Conservation (phyloP, 768 basidiomycete genomes). For the Rhizopogon sp. region DNA sequence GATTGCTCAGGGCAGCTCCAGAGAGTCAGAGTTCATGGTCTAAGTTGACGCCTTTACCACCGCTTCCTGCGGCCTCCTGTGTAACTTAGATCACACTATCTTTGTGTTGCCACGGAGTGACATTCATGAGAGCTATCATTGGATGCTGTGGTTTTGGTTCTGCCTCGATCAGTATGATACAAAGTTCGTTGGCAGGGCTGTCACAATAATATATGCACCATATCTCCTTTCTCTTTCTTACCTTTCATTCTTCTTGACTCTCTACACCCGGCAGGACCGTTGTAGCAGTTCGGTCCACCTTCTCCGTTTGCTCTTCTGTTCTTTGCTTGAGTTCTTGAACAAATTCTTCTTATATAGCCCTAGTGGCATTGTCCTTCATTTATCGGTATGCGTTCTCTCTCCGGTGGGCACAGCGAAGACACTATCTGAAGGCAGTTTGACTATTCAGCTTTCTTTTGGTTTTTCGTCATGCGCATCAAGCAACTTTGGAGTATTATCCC, state of each 20-base stretch:
- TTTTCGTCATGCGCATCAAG: slow-evolving; percentile 34
- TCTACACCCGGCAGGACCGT: slow-evolving; percentile 32
- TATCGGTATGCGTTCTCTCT: slow-evolving; percentile 1
- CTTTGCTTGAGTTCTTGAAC: slow-evolving; percentile 14
- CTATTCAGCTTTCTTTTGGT: background rate
- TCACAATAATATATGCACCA: background rate
- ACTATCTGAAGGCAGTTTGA: background rate
- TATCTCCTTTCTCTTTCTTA: slow-evolving; percentile 12
- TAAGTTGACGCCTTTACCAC: no score
- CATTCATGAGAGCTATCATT: background rate
- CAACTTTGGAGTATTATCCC: slow-evolving; percentile 34
- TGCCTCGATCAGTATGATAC: background rate
- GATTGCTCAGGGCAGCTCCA: no score
- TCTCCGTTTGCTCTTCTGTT: slow-evolving; percentile 1
- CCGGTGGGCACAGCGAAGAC: background rate
- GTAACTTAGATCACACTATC: background rate
- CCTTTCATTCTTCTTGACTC: slow-evolving; percentile 17
- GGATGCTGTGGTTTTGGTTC: background rate
- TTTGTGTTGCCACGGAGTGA: background rate
- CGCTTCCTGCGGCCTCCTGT: no score
- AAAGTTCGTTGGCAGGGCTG: no score
- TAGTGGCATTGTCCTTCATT: slow-evolving; percentile 37
- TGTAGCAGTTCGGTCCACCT: slow-evolving; percentile 15
- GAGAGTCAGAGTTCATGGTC: no score
- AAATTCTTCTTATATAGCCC: slow-evolving; percentile 31